Evolutionary conservation across 495 filamentous ascomycete species (phyloP), one percentile per base, ranked within the genome.

Genomic region (Aspergillus conjunctus): DNA sequence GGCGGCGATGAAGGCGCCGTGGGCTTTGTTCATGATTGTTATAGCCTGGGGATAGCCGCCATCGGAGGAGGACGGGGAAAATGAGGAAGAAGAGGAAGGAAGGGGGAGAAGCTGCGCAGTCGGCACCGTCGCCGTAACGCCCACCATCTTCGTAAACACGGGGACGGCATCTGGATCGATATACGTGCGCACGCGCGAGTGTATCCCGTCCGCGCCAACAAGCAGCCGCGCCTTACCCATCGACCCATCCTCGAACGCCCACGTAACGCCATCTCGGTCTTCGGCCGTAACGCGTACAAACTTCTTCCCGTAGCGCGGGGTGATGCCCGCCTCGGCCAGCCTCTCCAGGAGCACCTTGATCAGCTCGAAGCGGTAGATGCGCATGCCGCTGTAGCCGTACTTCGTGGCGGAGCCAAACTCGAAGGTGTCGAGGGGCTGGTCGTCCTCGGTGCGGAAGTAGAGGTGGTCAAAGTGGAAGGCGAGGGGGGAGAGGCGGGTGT

Each of bases 181-280:
- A 31, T 72, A 71, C 30, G 65, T 63, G 17, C 77, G 77, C 11
- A 83, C 77, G 14, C 64, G 66, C 0, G 78, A 80, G 59, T 83
- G 78, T 54, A 82, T 81, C 20, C 82, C 80, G 39, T 84, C 79
- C 0, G 79, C 77, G 2, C 79, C 81, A 21, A 83, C 70, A 9
- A 83, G 64, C 32, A 75, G 71, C 1, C 54, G 46, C 4, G 77
- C 75, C 0, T 52, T 60, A 8, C 26, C 67, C 5, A 60, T 66
- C 3, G 68, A 66, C 10, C 77, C 78, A 53, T 82, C 76, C 15
- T 62, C 66, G 48, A 81, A 76, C 51, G 68, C 64, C 64, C 79
- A 82, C 0, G 62, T 67, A 1, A 83, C 78, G 9, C 68, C 61
- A 2, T 62, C 58, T 12, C 62, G 51, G 5, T 66, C 66, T 37